These are phyloP conservation scores for Amauroascus niger DNA, from an alignment of 2,329 filamentous ascomycete genomes.

Conservation along the genomic window DNA sequence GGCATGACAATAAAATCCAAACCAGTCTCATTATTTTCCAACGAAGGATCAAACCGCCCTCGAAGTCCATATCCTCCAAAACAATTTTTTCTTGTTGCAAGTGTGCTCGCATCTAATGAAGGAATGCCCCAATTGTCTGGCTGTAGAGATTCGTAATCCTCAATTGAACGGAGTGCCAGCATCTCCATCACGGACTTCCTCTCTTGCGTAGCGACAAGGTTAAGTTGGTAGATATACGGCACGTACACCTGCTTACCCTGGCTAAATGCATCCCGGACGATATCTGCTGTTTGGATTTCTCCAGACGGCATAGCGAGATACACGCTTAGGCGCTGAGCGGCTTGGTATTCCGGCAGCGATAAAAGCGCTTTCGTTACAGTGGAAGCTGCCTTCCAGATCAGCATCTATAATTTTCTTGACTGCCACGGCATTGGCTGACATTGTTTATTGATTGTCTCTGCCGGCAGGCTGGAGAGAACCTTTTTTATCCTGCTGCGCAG, in stretches of 20 bases:
- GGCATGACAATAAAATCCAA: conserved; percentile 86
- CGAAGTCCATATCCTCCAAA: conserved; percentile 53
- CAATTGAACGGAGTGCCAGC: conserved; percentile 62
- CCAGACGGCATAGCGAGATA: conserved; percentile 87
- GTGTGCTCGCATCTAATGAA: conserved; percentile 59
- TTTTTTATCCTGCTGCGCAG: conserved; percentile 62
- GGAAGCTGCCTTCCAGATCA: conserved; percentile 44
- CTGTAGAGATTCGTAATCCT: conserved; percentile 68
- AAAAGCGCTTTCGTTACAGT: conserved; percentile 56
- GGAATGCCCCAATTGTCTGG: conserved; percentile 91
- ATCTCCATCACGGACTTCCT: conserved; percentile 82
- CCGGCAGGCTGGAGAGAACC: conserved; percentile 51
- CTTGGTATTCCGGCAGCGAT: conserved; percentile 61
- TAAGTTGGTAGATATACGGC: conserved; percentile 68
- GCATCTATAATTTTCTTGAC: conserved; percentile 13
- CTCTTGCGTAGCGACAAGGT: conserved; percentile 21
- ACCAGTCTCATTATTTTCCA: conserved; percentile 30
- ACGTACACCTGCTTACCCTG: conserved; percentile 80
- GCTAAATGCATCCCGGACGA: conserved; percentile 70
- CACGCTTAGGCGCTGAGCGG: conserved; percentile 67
- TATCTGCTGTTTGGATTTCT: conserved; percentile 73
- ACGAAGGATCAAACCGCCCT: conserved; percentile 1
- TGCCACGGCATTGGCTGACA: conserved; percentile 46
- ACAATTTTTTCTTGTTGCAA: conserved; percentile 59
- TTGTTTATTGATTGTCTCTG: conserved; percentile 56